phyloP scores from a whole-genome alignment of 2,329 filamentous ascomycete genomes.

The Fusarium sp. region DNA sequence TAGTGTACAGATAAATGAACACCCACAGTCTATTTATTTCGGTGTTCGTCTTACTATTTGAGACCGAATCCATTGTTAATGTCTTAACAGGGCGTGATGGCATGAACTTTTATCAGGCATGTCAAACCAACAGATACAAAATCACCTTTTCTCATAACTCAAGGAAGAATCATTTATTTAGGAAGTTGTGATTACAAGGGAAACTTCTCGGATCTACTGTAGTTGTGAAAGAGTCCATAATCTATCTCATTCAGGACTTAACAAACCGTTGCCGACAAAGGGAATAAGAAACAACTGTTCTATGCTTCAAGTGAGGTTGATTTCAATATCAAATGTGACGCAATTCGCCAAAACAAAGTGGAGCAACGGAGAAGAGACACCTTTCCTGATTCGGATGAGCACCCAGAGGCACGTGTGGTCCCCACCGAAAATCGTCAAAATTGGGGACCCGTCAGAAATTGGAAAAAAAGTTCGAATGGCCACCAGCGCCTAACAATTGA shows the following conservation, averaged over 20 bases:
- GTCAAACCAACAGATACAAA: neutral
- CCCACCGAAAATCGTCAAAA: slow-evolving; percentile 44
- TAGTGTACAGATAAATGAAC: slow-evolving; percentile 27
- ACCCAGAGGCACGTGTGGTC: slow-evolving; percentile 46
- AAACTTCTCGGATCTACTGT: neutral
- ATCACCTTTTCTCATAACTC: neutral
- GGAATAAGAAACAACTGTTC: neutral
- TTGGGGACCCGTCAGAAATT: slow-evolving; percentile 37
- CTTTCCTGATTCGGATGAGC: slow-evolving; percentile 4
- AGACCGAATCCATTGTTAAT: neutral
- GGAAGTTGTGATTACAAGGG: neutral
- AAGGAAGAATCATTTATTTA: neutral
- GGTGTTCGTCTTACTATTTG: neutral
- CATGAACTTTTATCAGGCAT: neutral
- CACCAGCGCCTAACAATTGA: slow-evolving; percentile 31
- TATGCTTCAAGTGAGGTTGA: slow-evolving; percentile 6
- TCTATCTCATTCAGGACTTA: neutral
- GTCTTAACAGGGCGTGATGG: neutral
- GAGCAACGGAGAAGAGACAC: slow-evolving; percentile 15
- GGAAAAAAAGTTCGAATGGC: slow-evolving; percentile 39
- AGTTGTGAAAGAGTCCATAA: neutral
- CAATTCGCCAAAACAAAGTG: slow-evolving; percentile 2
- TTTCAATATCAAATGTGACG: slow-evolving; percentile 21
- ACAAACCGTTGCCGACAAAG: neutral
- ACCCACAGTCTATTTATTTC: slow-evolving; percentile 5